Conservation (phyloP, 2,329 filamentous ascomycete genomes). For the Talaromyces funiculosus region DNA sequence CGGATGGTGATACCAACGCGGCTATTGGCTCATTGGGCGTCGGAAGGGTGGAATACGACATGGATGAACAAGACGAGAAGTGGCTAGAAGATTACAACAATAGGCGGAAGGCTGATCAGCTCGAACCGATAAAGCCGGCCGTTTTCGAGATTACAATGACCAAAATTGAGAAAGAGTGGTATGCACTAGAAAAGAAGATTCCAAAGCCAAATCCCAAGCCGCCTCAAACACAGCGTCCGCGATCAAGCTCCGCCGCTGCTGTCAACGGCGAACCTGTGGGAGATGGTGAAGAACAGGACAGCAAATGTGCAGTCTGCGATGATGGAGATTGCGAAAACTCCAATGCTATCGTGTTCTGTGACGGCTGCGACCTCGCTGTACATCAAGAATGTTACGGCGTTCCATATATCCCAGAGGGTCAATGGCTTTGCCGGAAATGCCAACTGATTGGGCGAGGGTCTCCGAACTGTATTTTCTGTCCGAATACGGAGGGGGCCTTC, state of each 20-base stretch:
- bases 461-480: conserved; percentile 96
- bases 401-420: conserved; percentile 95
- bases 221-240: conserved; percentile 84
- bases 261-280: conserved; percentile 86
- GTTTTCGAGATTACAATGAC: conserved; percentile 98
- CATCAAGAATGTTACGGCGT: conserved; percentile 99
- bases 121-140: conserved; percentile 82
- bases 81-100: conserved; percentile 84
- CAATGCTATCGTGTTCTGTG: conserved; percentile 98
- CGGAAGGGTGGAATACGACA: conserved; percentile 93
- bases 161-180: conserved; percentile 98
- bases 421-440: conserved; percentile 97
- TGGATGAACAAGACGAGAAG: conserved; percentile 98
- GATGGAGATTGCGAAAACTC: conserved; percentile 99
- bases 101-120: conserved; percentile 65
- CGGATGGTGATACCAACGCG: conserved; percentile 55
- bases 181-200: conserved; percentile 90
- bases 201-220: conserved; percentile 96
- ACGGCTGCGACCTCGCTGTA: conserved; percentile 93
- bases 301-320: conserved; percentile 95
- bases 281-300: conserved; percentile 86
- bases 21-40: conserved; percentile 50
- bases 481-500: conserved; percentile 94
- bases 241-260: conserved; percentile 88
- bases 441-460: conserved; percentile 89